Base-by-base conservation (phyloP, 2,329 filamentous ascomycete species). In the Zarea fungicola region DNA sequence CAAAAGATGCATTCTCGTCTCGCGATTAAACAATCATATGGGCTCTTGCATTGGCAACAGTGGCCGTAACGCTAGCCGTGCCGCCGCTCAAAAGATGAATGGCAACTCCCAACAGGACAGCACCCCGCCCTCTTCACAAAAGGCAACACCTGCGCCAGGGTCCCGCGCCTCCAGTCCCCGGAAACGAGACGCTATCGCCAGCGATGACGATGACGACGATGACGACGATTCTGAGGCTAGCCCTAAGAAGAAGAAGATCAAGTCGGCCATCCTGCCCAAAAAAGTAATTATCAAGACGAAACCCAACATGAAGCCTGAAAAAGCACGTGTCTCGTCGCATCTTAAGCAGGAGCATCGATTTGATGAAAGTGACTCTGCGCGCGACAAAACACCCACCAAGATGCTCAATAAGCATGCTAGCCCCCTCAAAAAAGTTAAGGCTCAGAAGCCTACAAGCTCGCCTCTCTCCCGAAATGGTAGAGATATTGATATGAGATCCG, bases 21-120 rank as follows among this genome's bases (percentile, higher is more conserved):
- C 80, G 48, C 74, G 81, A 34, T 68, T 85, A 53, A 84, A 83
- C 63, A 83, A 83, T 54, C 81, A 85, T 64, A 84, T 85, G 80
- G 79, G 79, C 28, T 82, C 79, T 16, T 84, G 81, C 60, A 84
- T 84, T 52, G 81, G 80, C 36, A 84, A 83, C 61, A 82, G 79
- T 55, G 80, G 81, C 21, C 73, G 81, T 28, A 82, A 78, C 55
- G 80, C 81, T 13, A 82, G 80, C 53, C 71, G 80, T 49, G 78
- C 78, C 7, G 81, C 81, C 10, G 77, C 80, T 9, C 76, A 80
- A 56, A 84, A 83, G 67, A 78, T 84, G 54, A 82, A 81, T 54
- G 77, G 75, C 52, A 73, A 68, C 50, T 78, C 73, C 49, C 73
- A 76, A 54, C 70, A 75, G 55, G 78, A 80, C 50, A 69, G 71